Evolutionary conservation across 495 filamentous ascomycete genomes (phyloP), one percentile per base, ranked within the genome.

Genomic region (Lasiosphaeriaceae sp.): DNA sequence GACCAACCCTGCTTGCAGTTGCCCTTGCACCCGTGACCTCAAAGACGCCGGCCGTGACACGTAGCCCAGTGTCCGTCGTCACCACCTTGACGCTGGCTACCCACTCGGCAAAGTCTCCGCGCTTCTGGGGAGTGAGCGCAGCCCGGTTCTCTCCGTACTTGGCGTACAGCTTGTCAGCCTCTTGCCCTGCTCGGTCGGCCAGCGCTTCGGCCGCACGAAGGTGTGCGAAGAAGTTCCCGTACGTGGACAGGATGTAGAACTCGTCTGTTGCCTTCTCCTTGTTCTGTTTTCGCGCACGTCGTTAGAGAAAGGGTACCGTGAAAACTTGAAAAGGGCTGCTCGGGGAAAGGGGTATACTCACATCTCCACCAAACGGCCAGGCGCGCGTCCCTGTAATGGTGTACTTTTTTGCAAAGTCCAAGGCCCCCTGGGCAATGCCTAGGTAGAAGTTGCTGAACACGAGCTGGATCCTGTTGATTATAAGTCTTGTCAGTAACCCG

Each of bases 371-470:
- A 55, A 68, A 86, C 1, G 83, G 82, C 82, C 83, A 86, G 1
- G 82, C 61, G 2, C 83, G 79, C 1, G 83, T 85, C 29, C 64
- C 58, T 3, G 62, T 71, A 5, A 53, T 58, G 2, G 83, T 85
- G 62, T 85, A 85, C 48, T 74, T 70, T 3, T 70, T 56, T 17
- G 80, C 79, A 52, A 72, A 74, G 16, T 75, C 66, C 3, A 84
- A 67, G 1, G 79, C 75, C 0, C 82, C 83, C 11, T 74, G 70
- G 2, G 81, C 78, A 50, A 85, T 84, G 35, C 83, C 83, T 16
- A 85, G 71, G 64, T 86, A 84, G 65, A 86, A 83, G 61, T 84
- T 84, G 56, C 71, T 72, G 68, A 85, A 86, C 54, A 84, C 79
- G 0, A 85, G 77, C 59, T 85, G 83, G 59, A 86, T 83, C 12